Conservation (phyloP, 1,284 basidiomycete species). For the Leccinum griseonigrum region DNA sequence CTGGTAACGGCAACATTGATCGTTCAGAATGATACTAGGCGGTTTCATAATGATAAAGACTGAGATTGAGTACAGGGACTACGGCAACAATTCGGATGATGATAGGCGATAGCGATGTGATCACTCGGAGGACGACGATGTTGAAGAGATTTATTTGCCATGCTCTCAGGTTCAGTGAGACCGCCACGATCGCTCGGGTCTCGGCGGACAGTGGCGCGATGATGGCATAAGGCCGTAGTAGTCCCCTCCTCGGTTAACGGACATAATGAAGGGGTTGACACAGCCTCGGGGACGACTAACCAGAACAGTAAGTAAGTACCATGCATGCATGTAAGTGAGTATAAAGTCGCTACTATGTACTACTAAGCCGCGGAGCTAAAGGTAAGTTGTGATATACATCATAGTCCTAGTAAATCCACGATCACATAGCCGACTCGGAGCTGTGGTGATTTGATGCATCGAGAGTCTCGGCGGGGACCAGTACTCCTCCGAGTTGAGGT, state of each 20-base stretch:
- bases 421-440: neutral
- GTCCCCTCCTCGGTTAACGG: neutral
- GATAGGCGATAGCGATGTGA: neutral
- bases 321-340: too few species aligned
- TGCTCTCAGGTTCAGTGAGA: neutral
- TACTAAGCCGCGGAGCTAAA: too few species aligned
- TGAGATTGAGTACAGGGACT: neutral
- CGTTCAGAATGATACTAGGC: neutral
- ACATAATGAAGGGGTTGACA: neutral
- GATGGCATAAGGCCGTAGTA: neutral
- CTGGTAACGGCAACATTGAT: neutral
- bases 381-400: too few species aligned
- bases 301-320: neutral
- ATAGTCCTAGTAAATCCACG: neutral
- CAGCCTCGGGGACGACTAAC: neutral
- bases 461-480: neutral
- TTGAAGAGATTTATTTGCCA: neutral
- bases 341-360: too few species aligned
- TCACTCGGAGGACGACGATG: neutral
- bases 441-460: neutral
- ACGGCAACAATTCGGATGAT: too few species aligned
- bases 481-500: neutral
- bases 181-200: neutral
- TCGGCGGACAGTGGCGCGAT: neutral
- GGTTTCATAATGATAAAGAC: neutral